phyloP scores from a whole-genome alignment of 805 yeast species.

The Saturnispora halmiae region DNA sequence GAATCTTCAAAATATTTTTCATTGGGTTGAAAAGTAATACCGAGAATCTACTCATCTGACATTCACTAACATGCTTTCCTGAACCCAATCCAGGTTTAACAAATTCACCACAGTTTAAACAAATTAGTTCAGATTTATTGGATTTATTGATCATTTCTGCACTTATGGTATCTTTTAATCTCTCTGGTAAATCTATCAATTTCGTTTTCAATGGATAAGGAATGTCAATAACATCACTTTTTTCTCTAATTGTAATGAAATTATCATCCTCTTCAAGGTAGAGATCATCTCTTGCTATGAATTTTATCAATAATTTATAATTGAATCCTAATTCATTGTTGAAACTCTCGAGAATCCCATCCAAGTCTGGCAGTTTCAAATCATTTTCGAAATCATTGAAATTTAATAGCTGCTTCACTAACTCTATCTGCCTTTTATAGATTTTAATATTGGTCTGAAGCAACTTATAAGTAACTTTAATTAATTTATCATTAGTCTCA shows the following conservation, averaged over 20 bases:
- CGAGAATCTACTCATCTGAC: conserved; percentile 19
- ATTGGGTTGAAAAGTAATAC: conserved; percentile 24
- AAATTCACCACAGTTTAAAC: conserved; percentile 23
- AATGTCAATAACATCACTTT: conserved; percentile 14
- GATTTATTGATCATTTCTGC: conserved; percentile 7
- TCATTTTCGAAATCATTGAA: conserved; percentile 19
- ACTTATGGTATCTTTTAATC: conserved; percentile 11
- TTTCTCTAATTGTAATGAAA: not conserved
- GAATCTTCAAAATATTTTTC: conserved; percentile 16
- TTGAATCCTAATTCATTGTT: conserved; percentile 14
- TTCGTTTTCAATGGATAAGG: conserved; percentile 50
- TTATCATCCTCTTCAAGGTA: conserved; percentile 6
- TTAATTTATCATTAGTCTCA: conserved; percentile 4
- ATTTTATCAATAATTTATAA: conserved; percentile 14
- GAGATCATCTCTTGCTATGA: not conserved
- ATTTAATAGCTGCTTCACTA: conserved; percentile 24
- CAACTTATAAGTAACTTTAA: conserved; percentile 32
- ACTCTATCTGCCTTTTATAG: conserved; percentile 26
- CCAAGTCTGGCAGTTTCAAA: conserved; percentile 14
- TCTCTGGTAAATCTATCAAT: conserved; percentile 41
- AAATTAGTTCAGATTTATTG: conserved; percentile 11
- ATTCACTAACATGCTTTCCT: conserved; percentile 15
- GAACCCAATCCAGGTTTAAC: conserved; percentile 6
- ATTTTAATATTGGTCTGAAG: conserved; percentile 27
- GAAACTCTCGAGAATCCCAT: conserved; percentile 17